phyloP scores from a whole-genome alignment of 306 rosid genomes.

The Luffa acutangula region DNA sequence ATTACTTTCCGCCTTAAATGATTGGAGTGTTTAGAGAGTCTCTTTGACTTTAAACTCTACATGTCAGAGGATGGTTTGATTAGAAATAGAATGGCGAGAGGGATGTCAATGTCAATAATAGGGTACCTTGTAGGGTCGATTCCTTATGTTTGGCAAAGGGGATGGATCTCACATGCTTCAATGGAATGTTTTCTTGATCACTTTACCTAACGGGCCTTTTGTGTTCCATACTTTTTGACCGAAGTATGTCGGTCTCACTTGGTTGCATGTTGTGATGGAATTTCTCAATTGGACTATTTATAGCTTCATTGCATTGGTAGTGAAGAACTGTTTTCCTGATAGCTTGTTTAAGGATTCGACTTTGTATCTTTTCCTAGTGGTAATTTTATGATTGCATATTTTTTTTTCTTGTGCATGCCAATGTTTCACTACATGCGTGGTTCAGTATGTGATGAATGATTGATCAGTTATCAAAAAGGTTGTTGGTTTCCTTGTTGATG shows the following conservation, averaged over 20 bases:
- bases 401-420: neutral
- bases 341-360: neutral
- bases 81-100: constrained; percentile 10
- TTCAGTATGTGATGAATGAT: neutral
- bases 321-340: neutral
- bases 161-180: constrained; percentile 22
- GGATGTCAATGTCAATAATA: constrained; percentile 11
- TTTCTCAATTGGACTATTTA: neutral
- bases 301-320: neutral
- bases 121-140: constrained; percentile 23
- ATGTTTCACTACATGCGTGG: neutral
- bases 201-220: constrained; percentile 20
- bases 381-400: neutral
- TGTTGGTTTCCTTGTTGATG: neutral
- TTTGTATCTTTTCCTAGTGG: neutral
- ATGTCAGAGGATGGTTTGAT: constrained; percentile 11
- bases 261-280: constrained; percentile 2
- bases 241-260: neutral
- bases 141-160: constrained; percentile 21
- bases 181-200: constrained; percentile 14
- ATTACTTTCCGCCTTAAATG: constrained; percentile 2
- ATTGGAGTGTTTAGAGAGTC: constrained; percentile 3
- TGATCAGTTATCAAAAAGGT: neutral
- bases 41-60: constrained; percentile 1
- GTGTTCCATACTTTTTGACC: constrained; percentile 11